These are phyloP conservation scores for Periconia sp. DNA, from an alignment of 2,329 filamentous ascomycete species.

Conservation along the genomic window DNA sequence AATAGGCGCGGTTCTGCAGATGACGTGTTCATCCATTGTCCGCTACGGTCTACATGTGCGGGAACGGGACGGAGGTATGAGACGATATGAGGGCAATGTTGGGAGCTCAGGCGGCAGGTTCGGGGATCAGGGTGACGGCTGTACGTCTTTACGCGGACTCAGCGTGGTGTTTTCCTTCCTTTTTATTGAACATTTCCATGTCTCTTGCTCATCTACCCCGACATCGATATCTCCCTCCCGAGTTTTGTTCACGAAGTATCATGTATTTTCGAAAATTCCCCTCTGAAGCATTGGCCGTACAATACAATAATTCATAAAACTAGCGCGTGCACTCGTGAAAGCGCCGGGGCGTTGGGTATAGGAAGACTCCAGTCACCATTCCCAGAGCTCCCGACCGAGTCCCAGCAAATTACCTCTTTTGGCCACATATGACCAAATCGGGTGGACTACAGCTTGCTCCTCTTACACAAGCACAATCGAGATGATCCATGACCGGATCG, in stretches of 20 bases:
- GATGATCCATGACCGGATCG: constrained; percentile 3
- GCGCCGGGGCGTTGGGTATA: too few relatives aligned
- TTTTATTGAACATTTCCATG: constrained; percentile 18
- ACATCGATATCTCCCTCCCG: constrained; percentile 37
- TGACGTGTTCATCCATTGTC: constrained; percentile 27
- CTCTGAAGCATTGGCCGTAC: constrained; percentile 5
- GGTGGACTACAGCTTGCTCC: constrained; percentile 10
- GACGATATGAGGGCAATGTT: constrained; percentile 42
- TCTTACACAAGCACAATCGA: constrained; percentile 4
- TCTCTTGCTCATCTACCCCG: constrained; percentile 25
- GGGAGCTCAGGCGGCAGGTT: constrained; percentile 32
- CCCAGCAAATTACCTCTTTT: constrained; percentile 8
- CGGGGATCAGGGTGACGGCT: constrained; percentile 29
- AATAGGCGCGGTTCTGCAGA: constrained; percentile 38
- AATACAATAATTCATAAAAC: too few relatives aligned
- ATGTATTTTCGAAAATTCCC: constrained; percentile 35
- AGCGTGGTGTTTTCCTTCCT: constrained; percentile 40
- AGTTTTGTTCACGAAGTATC: constrained; percentile 37
- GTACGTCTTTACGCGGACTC: constrained; percentile 44
- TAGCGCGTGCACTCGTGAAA: too few relatives aligned
- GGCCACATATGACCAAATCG: constrained; percentile 8
- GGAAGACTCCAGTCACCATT: too few relatives aligned
- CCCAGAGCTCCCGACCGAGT: too few relatives aligned
- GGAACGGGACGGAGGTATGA: constrained; percentile 24
- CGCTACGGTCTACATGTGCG: constrained; percentile 27